These are phyloP conservation scores for Endocalyx cinctus DNA, from an alignment of 2,329 filamentous ascomycete genomes.

Conservation along the genomic window DNA sequence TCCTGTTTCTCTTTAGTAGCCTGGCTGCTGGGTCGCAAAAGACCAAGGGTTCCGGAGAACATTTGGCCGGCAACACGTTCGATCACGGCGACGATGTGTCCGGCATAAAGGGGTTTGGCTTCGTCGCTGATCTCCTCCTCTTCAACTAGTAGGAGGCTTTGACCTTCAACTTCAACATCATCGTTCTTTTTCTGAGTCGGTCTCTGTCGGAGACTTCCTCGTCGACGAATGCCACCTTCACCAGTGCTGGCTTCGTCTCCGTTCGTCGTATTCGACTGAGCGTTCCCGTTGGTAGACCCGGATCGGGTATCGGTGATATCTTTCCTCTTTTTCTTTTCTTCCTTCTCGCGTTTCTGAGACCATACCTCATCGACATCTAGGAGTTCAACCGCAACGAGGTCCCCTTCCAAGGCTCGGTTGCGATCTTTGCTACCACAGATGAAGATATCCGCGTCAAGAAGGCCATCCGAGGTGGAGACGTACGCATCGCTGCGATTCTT, in stretches of 20 bases:
- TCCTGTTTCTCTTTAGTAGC: constrained; percentile 99
- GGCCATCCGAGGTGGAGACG: constrained; percentile 82
- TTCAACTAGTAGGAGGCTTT: constrained; percentile 92
- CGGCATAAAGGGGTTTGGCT: constrained; percentile 94
- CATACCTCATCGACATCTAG: constrained; percentile 98
- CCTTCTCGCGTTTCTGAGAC: constrained; percentile 98
- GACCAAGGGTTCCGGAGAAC: constrained; percentile 94
- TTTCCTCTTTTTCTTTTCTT: constrained; percentile 99
- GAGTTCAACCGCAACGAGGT: constrained; percentile 91
- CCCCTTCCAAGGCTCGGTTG: constrained; percentile 92
- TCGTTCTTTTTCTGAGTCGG: constrained; percentile 99
- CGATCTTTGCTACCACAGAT: constrained; percentile 99
- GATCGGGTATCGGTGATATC: constrained; percentile 90
- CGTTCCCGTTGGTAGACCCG: constrained; percentile 68
- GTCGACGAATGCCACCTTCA: constrained; percentile 84
- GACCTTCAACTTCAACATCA: constrained; percentile 96
- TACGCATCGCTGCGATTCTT: constrained; percentile 99
- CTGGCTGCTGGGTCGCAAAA: constrained; percentile 93
- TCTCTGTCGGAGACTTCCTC: constrained; percentile 91
- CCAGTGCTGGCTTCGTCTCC: constrained; percentile 56
- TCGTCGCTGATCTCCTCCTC: constrained; percentile 99
- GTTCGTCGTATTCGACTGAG: constrained; percentile 56
- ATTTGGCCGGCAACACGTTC: constrained; percentile 97
- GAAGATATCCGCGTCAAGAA: constrained; percentile 95
- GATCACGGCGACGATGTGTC: constrained; percentile 94